These are phyloP conservation scores for Melampsora larici-populina DNA, from an alignment of 1,284 basidiomycete genomes.

Conservation along the genomic window DNA sequence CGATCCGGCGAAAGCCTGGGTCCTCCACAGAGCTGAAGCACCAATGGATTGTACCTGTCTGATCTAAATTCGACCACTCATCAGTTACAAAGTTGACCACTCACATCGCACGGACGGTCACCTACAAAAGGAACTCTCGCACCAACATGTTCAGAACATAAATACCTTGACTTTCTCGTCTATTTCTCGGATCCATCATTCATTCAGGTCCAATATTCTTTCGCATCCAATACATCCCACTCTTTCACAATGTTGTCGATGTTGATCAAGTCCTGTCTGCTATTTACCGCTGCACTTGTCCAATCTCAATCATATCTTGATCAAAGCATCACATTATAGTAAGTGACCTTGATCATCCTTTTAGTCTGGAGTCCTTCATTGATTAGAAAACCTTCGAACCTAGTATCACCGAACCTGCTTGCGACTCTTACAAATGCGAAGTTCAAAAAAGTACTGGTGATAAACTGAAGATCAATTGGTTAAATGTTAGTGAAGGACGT, in stretches of 20 bases:
- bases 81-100: too few species aligned
- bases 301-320: conserved; percentile 23
- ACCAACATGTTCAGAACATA: too few species aligned
- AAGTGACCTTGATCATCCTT: not conserved
- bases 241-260: not conserved
- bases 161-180: too few species aligned
- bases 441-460: conserved; percentile 10
- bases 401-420: conserved; percentile 34
- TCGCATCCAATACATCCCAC: too few species aligned
- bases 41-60: too few species aligned
- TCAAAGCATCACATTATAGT: conserved; percentile 33
- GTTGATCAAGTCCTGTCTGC: not conserved
- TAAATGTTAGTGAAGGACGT: conserved; percentile 15
- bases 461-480: conserved; percentile 29
- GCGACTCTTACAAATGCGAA: conserved; percentile 33
- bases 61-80: too few species aligned
- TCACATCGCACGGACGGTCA: too few species aligned
- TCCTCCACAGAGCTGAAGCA: too few species aligned
- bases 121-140: too few species aligned
- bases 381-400: not conserved
- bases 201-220: not conserved
- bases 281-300: not conserved
- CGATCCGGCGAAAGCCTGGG: too few species aligned
- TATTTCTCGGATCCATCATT: too few species aligned
- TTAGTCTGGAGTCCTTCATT: not conserved